phyloP scores from a whole-genome alignment of 2,329 filamentous ascomycete genomes.

The Sporothrix pallida region DNA sequence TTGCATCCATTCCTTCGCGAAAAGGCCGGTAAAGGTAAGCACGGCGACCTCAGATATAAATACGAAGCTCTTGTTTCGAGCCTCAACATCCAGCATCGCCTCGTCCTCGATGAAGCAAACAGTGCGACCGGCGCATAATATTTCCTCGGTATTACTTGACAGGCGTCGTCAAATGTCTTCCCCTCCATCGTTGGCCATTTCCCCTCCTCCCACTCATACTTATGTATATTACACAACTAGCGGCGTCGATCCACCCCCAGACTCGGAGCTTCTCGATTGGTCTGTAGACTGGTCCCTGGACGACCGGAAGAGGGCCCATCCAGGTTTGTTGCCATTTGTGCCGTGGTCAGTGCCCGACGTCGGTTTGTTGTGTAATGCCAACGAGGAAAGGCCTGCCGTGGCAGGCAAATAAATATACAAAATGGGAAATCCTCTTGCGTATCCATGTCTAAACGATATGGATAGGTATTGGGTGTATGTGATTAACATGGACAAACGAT shows the following conservation, averaged over 20 bases:
- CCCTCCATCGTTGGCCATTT: background rate
- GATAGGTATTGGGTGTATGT: background rate
- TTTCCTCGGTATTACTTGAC: background rate
- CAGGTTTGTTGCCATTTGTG: background rate
- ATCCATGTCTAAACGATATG: no score
- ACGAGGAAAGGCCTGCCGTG: background rate
- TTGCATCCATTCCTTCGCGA: background rate
- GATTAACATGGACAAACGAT: background rate
- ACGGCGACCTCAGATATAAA: background rate
- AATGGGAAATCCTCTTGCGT: background rate
- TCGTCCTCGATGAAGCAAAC: background rate
- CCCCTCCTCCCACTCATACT: background rate
- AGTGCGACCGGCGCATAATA: background rate
- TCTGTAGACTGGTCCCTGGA: conserved; percentile 1
- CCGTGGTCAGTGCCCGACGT: background rate
- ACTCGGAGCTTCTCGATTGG: background rate
- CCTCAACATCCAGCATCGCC: no score
- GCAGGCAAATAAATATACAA: background rate
- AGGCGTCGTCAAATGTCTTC: background rate
- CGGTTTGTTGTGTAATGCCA: conserved; percentile 3
- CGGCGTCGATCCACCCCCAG: conserved; percentile 22
- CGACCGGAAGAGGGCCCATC: conserved; percentile 2
- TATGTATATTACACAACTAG: conserved; percentile 10
- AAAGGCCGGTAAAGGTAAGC: background rate
- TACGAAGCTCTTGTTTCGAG: background rate